phyloP scores from a whole-genome alignment of 495 filamentous ascomycete species.

The Hamigera avellanea region DNA sequence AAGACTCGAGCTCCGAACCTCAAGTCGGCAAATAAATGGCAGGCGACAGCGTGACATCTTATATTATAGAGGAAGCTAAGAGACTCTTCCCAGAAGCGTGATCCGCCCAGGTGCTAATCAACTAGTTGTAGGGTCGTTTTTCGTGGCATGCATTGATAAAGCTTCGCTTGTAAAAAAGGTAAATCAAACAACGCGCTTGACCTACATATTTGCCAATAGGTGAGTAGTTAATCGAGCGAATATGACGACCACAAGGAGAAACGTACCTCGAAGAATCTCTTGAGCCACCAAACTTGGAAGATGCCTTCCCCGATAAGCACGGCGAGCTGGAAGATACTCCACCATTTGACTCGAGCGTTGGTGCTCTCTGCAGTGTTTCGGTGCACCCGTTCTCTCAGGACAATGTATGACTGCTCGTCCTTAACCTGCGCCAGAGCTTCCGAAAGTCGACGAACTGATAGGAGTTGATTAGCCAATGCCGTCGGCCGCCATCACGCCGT shows the following conservation, averaged over 20 bases:
- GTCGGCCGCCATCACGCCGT: conserved; percentile 5
- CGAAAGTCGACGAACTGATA: conserved; percentile 68
- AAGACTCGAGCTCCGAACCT: too few species aligned
- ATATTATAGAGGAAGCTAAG: too few species aligned
- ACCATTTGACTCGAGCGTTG: conserved; percentile 96
- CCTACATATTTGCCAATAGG: conserved; percentile 13
- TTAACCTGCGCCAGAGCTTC: conserved; percentile 84
- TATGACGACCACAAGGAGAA: neutral
- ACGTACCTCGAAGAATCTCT: conserved; percentile 91
- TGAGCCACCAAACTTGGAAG: conserved; percentile 99
- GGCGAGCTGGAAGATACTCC: conserved; percentile 92
- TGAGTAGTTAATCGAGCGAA: conserved; percentile 3
- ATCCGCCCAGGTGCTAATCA: too few species aligned
- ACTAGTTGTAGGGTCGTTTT: too few species aligned
- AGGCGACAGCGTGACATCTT: too few species aligned
- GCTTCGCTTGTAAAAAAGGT: neutral
- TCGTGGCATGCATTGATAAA: neutral
- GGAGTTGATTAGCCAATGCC: neutral
- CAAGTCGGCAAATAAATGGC: too few species aligned
- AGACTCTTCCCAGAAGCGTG: too few species aligned
- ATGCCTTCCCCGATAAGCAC: conserved; percentile 85
- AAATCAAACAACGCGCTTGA: conserved; percentile 34
- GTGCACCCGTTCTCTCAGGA: conserved; percentile 88
- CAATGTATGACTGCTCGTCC: conserved; percentile 96
- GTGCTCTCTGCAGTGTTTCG: conserved; percentile 98